phyloP scores from a whole-genome alignment of 2,329 filamentous ascomycete species.

The Colletotrichum gigasporum region DNA sequence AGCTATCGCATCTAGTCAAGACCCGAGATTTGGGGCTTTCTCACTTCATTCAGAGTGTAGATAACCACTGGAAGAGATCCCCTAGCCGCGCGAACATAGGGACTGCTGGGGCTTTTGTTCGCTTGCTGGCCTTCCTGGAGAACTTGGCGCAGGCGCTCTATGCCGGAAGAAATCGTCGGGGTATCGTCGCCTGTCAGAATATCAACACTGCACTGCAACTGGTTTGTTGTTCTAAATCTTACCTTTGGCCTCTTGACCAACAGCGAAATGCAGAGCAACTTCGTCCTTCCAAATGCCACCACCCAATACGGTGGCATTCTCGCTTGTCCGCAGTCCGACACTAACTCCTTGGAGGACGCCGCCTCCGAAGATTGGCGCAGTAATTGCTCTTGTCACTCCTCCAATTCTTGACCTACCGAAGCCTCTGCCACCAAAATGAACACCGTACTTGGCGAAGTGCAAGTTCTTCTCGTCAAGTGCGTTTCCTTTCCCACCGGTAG shows the following conservation, averaged over 20 bases:
- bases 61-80: background rate
- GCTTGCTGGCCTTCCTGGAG: background rate
- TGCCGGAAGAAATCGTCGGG: conserved; percentile 5
- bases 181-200: background rate
- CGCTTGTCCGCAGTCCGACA: conserved; percentile 48
- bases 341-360: conserved; percentile 50
- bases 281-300: conserved; percentile 52
- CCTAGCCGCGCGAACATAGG: background rate
- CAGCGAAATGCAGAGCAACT: conserved; percentile 50
- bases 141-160: background rate
- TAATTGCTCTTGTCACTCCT: conserved; percentile 54
- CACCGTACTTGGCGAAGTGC: conserved; percentile 49
- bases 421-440: conserved; percentile 48
- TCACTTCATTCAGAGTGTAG: conserved; percentile 9
- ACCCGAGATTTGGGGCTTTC: too few species aligned
- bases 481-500: conserved; percentile 37
- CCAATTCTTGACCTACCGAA: conserved; percentile 52
- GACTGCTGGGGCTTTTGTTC: background rate
- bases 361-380: conserved; percentile 42
- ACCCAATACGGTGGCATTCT: conserved; percentile 46
- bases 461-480: conserved; percentile 38
- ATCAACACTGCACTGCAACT: background rate
- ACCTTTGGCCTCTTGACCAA: conserved; percentile 46
- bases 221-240: rapidly evolving
- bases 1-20: background rate